Base-by-base conservation (phyloP, 345 rosid species). In the Reutealis trisperma region DNA sequence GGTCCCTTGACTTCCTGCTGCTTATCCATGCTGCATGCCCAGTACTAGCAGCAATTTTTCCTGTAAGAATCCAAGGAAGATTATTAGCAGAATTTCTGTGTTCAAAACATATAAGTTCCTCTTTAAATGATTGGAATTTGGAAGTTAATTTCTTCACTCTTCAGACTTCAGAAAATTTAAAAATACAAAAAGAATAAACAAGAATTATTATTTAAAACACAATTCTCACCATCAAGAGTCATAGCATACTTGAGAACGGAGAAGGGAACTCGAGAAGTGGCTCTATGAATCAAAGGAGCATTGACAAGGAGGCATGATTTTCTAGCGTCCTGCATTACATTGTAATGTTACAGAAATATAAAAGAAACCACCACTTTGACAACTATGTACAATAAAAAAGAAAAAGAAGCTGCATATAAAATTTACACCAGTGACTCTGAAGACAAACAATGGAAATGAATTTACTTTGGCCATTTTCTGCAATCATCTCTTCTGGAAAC, bases 1-100 rank as follows among this genome's bases (percentile, higher is more conserved):
- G 85, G 72, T 82, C 76, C 86, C 97, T 89, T 63, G 99, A 96
- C 63, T 72, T 75, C 80, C 88, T 91, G 85, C 98, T 89, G 78
- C 96, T 96, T 87, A 93, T 91, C 99, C 99, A 96, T 10, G 93
- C 81, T 18, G 97, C 97, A 89, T 93, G 98, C 60, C 99, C 99
- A 76, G 89, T 90, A 63, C 88, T 92, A 66, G 97, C 87, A 74
- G 98, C 99, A 82, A 93, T 96, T 88, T 96, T 96, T 74, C 99
- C 97, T 93, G 70, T 77, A 51, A 67, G 72, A 73, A 81, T 70
- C 79, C 62, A 77, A 71, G 79, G 24, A 78, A 77, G 24, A 65
- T 8, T 51, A 76, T 75, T 25, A 22, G 41, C 24, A 34, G 52
- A 24, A 9, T 6, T 15, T 24, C 12, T 45, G 22, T 27, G 12